Percentiles rank a stretch among this genome's conserved stretches.
Conservation (phyloP, 106 monocot species). For the Dendrobium huoshanense region DNA sequence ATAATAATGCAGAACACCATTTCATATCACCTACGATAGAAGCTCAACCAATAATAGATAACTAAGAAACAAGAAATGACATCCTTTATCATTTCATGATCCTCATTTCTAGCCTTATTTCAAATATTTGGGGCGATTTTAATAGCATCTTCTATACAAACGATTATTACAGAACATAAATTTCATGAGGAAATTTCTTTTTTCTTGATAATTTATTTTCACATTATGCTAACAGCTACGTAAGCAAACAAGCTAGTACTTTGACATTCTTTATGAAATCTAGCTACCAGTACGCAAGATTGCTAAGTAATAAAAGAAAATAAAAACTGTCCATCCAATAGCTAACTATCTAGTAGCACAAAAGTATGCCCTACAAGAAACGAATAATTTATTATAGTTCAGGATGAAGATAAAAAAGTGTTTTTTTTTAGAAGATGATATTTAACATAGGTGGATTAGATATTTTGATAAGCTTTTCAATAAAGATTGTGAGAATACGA, state of each 20-base stretch:
- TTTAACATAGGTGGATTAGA: too few species aligned
- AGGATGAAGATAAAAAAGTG: too few species aligned
- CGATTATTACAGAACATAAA: too few species aligned
- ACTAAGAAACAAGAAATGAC: neutral
- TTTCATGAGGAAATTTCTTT: too few species aligned
- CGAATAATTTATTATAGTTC: neutral
- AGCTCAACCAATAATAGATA: neutral
- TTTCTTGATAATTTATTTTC: too few species aligned
- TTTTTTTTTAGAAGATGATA: too few species aligned
- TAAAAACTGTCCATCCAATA: neutral
- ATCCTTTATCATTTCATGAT: neutral
- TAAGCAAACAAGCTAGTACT: too few species aligned
- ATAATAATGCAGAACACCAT: constrained; percentile 9
- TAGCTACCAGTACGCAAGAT: neutral
- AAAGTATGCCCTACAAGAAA: neutral
- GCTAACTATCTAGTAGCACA: neutral
- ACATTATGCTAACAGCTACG: too few species aligned
- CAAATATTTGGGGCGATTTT: neutral
- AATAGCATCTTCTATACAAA: neutral
- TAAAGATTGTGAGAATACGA: too few species aligned
- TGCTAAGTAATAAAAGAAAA: neutral
- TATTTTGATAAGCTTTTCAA: too few species aligned
- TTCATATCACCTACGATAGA: neutral
- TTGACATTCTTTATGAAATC: neutral
- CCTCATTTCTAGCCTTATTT: neutral